These are phyloP conservation scores for Pseudofabraea citricarpa DNA, from an alignment of 2,329 filamentous ascomycete species.

Conservation along the genomic window DNA sequence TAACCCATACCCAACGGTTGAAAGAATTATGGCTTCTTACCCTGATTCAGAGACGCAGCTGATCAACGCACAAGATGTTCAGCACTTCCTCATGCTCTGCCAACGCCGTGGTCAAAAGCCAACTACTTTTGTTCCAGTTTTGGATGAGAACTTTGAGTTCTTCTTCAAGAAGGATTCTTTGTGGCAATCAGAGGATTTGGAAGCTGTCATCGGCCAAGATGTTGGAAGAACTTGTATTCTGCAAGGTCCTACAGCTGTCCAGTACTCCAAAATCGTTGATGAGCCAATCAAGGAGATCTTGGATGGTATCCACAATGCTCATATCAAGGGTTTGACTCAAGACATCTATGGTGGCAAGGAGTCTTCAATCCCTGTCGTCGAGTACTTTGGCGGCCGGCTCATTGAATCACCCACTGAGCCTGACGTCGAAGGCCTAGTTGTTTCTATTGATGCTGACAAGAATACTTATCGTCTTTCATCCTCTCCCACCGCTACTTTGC, in stretches of 20 bases:
- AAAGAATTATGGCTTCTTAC: constrained; percentile 76
- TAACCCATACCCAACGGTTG: constrained; percentile 72
- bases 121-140: constrained; percentile 88
- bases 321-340: constrained; percentile 73
- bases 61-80: constrained; percentile 97
- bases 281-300: constrained; percentile 95
- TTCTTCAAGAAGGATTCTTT: constrained; percentile 99
- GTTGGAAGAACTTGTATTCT: constrained; percentile 94
- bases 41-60: constrained; percentile 85
- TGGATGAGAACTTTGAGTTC: constrained; percentile 97
- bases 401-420: constrained; percentile 66
- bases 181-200: constrained; percentile 97
- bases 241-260: constrained; percentile 88
- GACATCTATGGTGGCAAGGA: constrained; percentile 77
- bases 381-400: constrained; percentile 93
- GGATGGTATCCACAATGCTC: constrained; percentile 81
- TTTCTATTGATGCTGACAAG: constrained; percentile 75
- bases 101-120: constrained; percentile 92
- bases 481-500: constrained; percentile 68
- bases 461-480: constrained; percentile 79
- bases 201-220: constrained; percentile 92
- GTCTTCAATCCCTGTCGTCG: constrained; percentile 72
- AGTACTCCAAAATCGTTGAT: constrained; percentile 83
- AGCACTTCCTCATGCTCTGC: constrained; percentile 92
- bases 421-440: constrained; percentile 81